These are phyloP conservation scores for Cryptococcus deneoformans DNA, from an alignment of 1,284 basidiomycete species.

Conservation along the genomic window DNA sequence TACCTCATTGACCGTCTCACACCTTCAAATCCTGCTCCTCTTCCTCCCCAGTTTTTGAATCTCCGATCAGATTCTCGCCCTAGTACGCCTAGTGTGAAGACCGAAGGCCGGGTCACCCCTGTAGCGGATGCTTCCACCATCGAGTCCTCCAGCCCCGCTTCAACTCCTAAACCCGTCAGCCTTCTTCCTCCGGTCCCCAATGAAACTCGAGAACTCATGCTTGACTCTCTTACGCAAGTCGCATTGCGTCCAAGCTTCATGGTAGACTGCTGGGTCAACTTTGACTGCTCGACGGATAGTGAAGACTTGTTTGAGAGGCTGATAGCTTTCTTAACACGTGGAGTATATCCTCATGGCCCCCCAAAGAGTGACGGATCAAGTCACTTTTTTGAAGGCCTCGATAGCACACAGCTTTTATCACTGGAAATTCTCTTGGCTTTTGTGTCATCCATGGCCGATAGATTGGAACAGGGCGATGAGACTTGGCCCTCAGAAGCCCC, in stretches of 20 bases:
- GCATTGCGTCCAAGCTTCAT: constrained; percentile 72
- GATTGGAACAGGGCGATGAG: constrained; percentile 66
- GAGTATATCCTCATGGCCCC: constrained; percentile 64
- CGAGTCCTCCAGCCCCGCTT: constrained; percentile 9
- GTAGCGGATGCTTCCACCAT: constrained; percentile 6
- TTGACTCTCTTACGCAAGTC: constrained; percentile 83
- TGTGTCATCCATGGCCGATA: constrained; percentile 81
- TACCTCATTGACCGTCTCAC: constrained; percentile 90
- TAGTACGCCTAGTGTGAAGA: constrained; percentile 53
- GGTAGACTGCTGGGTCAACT: constrained; percentile 94
- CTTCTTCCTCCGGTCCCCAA: constrained; percentile 65
- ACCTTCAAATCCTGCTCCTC: constrained; percentile 51
- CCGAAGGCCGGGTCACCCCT: constrained; percentile 8
- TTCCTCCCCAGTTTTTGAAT: constrained; percentile 32
- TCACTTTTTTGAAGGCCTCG: constrained; percentile 59
- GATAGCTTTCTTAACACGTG: constrained; percentile 86
- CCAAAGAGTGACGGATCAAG: constrained; percentile 35
- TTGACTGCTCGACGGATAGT: constrained; percentile 95
- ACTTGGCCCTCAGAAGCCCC: constrained; percentile 63
- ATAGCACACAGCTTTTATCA: constrained; percentile 80
- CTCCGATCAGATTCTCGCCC: constrained; percentile 50
- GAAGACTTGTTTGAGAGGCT: constrained; percentile 93
- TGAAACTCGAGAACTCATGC: constrained; percentile 82
- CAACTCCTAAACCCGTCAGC: constrained; percentile 37
- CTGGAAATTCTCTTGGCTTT: constrained; percentile 85